Conservation (phyloP, 2,329 filamentous ascomycete species). For the Microdochium bolleyi region DNA sequence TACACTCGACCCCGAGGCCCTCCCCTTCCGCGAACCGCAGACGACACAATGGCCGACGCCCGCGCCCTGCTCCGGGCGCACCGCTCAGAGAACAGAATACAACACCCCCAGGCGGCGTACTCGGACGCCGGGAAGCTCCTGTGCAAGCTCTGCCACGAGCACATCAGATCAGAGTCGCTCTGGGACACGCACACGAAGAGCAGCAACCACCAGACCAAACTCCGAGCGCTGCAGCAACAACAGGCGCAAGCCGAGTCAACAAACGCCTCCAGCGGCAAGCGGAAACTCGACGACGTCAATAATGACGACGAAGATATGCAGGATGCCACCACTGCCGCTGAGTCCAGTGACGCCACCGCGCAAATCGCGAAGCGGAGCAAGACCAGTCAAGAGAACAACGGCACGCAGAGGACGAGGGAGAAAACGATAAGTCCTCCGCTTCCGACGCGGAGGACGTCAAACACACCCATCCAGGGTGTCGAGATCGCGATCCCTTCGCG, state of each 20-base stretch:
- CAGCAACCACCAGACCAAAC: slow-evolving; percentile 33
- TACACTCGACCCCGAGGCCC: background rate
- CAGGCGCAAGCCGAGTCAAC: slow-evolving; percentile 6
- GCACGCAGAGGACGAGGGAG: slow-evolving; percentile 26
- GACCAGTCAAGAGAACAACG: slow-evolving; percentile 28
- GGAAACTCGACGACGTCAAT: slow-evolving; percentile 17
- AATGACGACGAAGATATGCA: slow-evolving; percentile 17
- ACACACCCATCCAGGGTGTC: slow-evolving; percentile 44
- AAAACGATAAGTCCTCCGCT: slow-evolving; percentile 31
- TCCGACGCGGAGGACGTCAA: slow-evolving; percentile 37
- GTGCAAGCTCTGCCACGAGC: slow-evolving; percentile 58
- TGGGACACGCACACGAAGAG: slow-evolving; percentile 58
- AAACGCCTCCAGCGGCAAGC: slow-evolving; percentile 13
- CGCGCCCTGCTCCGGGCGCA: slow-evolving; percentile 73
- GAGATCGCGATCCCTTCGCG: slow-evolving; percentile 58
- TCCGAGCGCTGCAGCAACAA: slow-evolving; percentile 15
- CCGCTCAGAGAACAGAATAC: slow-evolving; percentile 64
- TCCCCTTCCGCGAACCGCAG: background rate
- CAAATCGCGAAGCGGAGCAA: slow-evolving; percentile 35
- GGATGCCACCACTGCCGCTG: slow-evolving; percentile 20
- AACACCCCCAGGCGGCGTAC: slow-evolving; percentile 62
- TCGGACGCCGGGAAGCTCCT: slow-evolving; percentile 59
- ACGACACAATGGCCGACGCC: slow-evolving; percentile 61
- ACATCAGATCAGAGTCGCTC: slow-evolving; percentile 56
- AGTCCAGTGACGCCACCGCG: slow-evolving; percentile 11